Evolutionary conservation across 495 filamentous ascomycete species (phyloP).

Genomic region (Podospora appendiculata): DNA sequence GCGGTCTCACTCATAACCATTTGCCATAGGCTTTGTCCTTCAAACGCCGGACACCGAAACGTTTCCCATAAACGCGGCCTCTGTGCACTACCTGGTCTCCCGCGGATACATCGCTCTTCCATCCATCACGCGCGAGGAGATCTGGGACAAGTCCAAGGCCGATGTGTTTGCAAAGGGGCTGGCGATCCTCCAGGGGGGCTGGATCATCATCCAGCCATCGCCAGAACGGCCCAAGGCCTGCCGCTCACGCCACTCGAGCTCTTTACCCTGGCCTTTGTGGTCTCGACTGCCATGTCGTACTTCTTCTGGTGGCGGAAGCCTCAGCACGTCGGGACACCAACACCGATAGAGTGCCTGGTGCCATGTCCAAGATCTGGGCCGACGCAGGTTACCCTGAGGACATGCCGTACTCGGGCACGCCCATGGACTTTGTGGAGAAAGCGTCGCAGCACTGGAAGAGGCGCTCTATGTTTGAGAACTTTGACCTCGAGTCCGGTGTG

Average conservation of each 20-base stretch:
- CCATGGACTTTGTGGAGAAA: conserved; percentile 30
- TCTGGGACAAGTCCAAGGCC: conserved; percentile 18
- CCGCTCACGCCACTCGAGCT: conserved; percentile 17
- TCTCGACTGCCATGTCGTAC: conserved; percentile 22
- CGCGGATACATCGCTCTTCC: conserved; percentile 11
- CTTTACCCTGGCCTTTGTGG: conserved; percentile 16
- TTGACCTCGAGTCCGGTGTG: background rate
- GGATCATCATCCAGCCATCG: conserved; percentile 11
- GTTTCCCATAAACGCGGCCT: conserved; percentile 15
- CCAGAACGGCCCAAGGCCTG: conserved; percentile 3
- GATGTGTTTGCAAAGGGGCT: conserved; percentile 12
- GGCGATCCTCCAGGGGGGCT: conserved; percentile 10
- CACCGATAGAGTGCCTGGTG: conserved; percentile 1
- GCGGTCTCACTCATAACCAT: too few species aligned
- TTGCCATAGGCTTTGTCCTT: conserved; percentile 8
- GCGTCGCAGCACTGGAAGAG: conserved; percentile 1
- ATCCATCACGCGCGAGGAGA: conserved; percentile 10
- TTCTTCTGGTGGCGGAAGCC: conserved; percentile 34
- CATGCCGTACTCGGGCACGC: conserved; percentile 17
- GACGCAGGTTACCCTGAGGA: conserved; percentile 7
- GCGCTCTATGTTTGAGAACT: background rate
- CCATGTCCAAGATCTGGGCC: conserved; percentile 7
- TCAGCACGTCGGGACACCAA: conserved; percentile 18
- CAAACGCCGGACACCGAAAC: conserved; percentile 8
- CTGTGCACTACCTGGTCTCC: conserved; percentile 11